A percentile compares a stretch with the other conserved stretches of the same genome.
Conservation (phyloP, 208 protist species). For the Crithidia bombi region DNA sequence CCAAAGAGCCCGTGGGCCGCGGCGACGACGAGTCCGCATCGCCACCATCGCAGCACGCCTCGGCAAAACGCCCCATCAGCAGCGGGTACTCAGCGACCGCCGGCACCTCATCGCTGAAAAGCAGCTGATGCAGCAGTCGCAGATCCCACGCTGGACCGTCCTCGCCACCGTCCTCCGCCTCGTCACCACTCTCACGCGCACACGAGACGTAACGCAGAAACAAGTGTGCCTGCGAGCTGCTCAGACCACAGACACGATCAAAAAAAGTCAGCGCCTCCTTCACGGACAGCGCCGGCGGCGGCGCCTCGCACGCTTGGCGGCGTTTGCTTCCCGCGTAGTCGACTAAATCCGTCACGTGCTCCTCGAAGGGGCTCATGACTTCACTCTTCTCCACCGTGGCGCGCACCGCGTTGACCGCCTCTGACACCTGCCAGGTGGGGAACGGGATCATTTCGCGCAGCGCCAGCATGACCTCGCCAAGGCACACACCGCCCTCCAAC, state of each 20-base stretch:
- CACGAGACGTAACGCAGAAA: conserved; percentile 40
- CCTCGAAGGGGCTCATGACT: conserved; percentile 46
- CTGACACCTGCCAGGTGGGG: conserved; percentile 28
- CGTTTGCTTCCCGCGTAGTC: conserved; percentile 18
- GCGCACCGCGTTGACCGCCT: conserved; percentile 17
- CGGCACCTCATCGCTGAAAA: conserved; percentile 61
- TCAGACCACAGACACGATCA: conserved; percentile 31
- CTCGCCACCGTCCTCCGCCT: conserved; percentile 1
- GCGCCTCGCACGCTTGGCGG: conserved; percentile 22
- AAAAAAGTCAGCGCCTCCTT: conserved; percentile 42
- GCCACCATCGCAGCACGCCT: conserved; percentile 45
- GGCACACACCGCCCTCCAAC: conserved; percentile 18
- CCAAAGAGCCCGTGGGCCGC: conserved; percentile 49
- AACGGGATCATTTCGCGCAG: conserved; percentile 42
- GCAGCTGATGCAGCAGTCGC: conserved; percentile 48
- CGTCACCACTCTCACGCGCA: background rate
- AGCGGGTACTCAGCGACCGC: conserved; percentile 63
- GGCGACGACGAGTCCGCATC: conserved; percentile 8
- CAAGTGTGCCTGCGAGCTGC: conserved; percentile 55
- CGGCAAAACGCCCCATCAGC: conserved; percentile 65
- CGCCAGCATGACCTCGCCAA: conserved; percentile 23
- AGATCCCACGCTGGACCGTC: conserved; percentile 32
- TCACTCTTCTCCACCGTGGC: conserved; percentile 26
- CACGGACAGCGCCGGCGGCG: conserved; percentile 29
- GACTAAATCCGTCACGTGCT: conserved; percentile 40